Conservation (phyloP, 78 protist species). For the Pigoraptor vietnamica region DNA sequence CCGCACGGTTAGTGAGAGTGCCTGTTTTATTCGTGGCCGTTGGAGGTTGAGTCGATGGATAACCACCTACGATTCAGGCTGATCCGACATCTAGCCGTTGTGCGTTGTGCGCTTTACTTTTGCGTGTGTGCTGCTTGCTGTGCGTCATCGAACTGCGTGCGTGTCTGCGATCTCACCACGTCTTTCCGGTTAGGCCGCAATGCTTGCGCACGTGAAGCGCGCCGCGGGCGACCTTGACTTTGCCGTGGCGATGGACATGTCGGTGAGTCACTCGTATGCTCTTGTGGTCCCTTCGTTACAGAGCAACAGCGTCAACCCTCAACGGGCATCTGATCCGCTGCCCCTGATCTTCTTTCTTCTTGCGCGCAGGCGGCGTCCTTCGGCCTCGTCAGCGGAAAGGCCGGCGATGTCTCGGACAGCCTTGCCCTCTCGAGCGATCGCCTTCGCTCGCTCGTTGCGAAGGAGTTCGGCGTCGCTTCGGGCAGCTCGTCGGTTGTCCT, state of each 20-base stretch:
- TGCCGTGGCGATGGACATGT: not conserved
- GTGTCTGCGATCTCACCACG: not conserved
- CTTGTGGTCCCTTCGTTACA: not conserved
- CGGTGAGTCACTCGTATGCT: not conserved
- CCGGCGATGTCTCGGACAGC: not conserved
- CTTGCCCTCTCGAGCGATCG: not conserved
- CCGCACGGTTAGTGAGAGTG: not conserved
- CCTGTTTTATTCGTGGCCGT: too few species aligned
- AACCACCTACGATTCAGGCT: too few species aligned
- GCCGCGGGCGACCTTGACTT: not conserved
- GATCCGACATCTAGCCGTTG: too few species aligned
- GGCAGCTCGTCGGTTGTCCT: not conserved
- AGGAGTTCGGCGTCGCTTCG: not conserved
- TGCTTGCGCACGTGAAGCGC: not conserved
- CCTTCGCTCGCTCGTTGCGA: not conserved
- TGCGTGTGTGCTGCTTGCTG: not conserved
- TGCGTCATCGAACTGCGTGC: not conserved
- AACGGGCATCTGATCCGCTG: too few species aligned
- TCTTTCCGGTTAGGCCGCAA: not conserved
- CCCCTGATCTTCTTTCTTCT: too few species aligned
- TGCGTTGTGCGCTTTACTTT: not conserved
- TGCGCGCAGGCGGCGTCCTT: not conserved
- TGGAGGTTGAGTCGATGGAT: too few species aligned
- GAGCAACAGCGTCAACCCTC: too few species aligned
- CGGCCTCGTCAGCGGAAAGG: not conserved